Evolutionary conservation across 169 alveolate species (phyloP).

Genomic region (Cryptosporidium viatorum): DNA sequence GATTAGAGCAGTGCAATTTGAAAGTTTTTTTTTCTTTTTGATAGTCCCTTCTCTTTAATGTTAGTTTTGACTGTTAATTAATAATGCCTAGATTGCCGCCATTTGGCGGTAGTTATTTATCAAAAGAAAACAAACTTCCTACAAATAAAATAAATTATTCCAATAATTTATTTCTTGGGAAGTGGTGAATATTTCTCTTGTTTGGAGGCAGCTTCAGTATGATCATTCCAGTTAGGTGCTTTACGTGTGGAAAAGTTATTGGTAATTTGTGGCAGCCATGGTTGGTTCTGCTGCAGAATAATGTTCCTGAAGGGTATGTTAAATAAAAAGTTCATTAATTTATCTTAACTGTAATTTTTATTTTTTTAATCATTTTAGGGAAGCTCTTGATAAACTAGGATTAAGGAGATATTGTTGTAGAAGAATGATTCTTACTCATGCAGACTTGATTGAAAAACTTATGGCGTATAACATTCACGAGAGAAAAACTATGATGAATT

Average conservation of each 20-base stretch:
- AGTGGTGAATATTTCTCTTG: background rate
- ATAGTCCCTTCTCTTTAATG: background rate
- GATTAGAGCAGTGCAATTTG: background rate
- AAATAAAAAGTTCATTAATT: background rate
- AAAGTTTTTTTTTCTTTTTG: background rate
- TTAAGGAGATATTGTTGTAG: slow-evolving; percentile 93
- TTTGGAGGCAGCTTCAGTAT: slow-evolving; percentile 80
- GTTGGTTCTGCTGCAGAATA: slow-evolving; percentile 89
- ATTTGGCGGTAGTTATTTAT: background rate
- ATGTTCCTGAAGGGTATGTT: slow-evolving; percentile 90
- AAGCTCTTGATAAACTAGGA: slow-evolving; percentile 94
- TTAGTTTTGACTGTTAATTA: background rate
- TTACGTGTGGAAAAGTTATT: slow-evolving; percentile 99
- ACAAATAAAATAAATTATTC: background rate
- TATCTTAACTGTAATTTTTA: background rate
- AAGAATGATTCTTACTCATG: slow-evolving; percentile 98
- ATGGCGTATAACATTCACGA: slow-evolving; percentile 93
- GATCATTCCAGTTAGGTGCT: slow-evolving; percentile 99
- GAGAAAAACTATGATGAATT: slow-evolving; percentile 56
- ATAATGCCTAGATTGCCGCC: background rate
- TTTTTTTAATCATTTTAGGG: slow-evolving; percentile 77
- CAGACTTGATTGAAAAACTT: slow-evolving; percentile 96
- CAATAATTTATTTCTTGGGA: slow-evolving; percentile 13
- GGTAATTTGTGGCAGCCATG: slow-evolving; percentile 98
- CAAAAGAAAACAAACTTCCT: background rate